Conservation (phyloP, 2,329 filamentous ascomycete genomes). For the Ophiostoma pallidulum region DNA sequence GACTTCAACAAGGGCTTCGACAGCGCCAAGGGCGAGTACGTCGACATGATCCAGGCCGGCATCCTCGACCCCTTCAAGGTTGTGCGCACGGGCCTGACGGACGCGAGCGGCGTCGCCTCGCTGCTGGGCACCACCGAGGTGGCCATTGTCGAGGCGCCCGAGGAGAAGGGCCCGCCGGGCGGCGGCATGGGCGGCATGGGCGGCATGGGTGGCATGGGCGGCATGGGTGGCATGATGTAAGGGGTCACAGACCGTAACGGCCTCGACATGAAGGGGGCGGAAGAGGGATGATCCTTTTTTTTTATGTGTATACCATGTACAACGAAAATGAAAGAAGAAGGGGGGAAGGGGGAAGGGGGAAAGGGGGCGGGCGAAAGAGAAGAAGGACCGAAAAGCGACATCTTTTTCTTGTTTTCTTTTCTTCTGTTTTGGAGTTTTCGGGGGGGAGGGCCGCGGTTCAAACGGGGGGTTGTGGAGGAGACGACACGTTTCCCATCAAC, state of each 20-base stretch:
- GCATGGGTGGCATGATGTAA: constrained; percentile 56
- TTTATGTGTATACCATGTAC: neutral
- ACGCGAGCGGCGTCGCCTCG: constrained; percentile 92
- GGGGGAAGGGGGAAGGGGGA: too few species aligned
- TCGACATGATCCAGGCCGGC: constrained; percentile 95
- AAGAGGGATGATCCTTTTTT: constrained; percentile 12
- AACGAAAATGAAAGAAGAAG: neutral
- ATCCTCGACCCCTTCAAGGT: constrained; percentile 99
- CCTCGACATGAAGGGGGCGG: constrained; percentile 15
- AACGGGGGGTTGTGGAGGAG: too few species aligned
- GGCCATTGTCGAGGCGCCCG: constrained; percentile 88
- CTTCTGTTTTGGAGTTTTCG: too few species aligned
- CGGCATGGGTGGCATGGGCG: constrained; percentile 44
- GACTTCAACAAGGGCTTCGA: constrained; percentile 99
- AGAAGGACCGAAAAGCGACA: too few species aligned
- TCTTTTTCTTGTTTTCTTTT: neutral
- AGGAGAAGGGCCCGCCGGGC: constrained; percentile 73
- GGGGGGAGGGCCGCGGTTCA: too few species aligned
- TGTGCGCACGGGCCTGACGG: constrained; percentile 88
- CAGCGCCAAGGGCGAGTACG: constrained; percentile 93
- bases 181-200: constrained; percentile 48
- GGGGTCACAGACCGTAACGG: constrained; percentile 22
- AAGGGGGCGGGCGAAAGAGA: too few species aligned
- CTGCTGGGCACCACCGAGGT: constrained; percentile 97
- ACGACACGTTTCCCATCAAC: neutral